Percentiles rank a stretch among this genome's conserved stretches.
These are phyloP conservation scores for Syzygium aqueum DNA, from an alignment of 345 rosid species.

Conservation along the genomic window DNA sequence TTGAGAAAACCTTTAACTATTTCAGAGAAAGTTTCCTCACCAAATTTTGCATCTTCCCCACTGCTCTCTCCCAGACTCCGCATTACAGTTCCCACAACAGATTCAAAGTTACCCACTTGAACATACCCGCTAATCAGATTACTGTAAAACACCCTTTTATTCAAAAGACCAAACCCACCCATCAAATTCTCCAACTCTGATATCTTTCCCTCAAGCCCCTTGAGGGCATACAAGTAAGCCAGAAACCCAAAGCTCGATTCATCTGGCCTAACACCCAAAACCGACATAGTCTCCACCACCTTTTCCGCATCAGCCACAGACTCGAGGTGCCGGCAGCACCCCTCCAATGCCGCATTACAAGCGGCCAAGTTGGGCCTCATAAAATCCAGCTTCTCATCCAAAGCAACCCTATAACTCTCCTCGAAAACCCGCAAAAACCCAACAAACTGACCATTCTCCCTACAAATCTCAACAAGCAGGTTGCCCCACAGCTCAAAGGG, in stretches of 20 bases:
- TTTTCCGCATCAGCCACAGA: conserved; percentile 59
- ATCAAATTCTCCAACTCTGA: conserved; percentile 53
- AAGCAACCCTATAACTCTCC: conserved; percentile 60
- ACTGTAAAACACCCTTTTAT: conserved; percentile 27
- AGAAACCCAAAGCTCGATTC: conserved; percentile 73
- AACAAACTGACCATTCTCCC: conserved; percentile 30
- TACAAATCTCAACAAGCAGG: conserved; percentile 44
- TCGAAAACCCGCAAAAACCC: conserved; percentile 57
- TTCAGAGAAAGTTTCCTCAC: conserved; percentile 49
- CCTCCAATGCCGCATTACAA: conserved; percentile 71
- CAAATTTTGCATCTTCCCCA: conserved; percentile 18
- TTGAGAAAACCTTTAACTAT: conserved; percentile 63
- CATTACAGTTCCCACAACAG: conserved; percentile 35
- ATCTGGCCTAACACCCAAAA: conserved; percentile 64
- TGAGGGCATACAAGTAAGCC: conserved; percentile 73
- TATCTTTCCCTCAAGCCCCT: conserved; percentile 59
- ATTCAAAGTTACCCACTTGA: conserved; percentile 45
- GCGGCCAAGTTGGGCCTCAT: conserved; percentile 72
- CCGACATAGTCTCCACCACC: conserved; percentile 60
- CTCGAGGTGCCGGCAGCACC: conserved; percentile 48
- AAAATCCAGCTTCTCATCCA: conserved; percentile 61
- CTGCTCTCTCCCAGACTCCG: conserved; percentile 27
- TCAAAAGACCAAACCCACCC: conserved; percentile 43
- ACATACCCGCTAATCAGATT: conserved; percentile 71
- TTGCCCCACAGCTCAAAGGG: conserved; percentile 76